Conservation (phyloP, 306 rosid species). For the Castanea mollissima region DNA sequence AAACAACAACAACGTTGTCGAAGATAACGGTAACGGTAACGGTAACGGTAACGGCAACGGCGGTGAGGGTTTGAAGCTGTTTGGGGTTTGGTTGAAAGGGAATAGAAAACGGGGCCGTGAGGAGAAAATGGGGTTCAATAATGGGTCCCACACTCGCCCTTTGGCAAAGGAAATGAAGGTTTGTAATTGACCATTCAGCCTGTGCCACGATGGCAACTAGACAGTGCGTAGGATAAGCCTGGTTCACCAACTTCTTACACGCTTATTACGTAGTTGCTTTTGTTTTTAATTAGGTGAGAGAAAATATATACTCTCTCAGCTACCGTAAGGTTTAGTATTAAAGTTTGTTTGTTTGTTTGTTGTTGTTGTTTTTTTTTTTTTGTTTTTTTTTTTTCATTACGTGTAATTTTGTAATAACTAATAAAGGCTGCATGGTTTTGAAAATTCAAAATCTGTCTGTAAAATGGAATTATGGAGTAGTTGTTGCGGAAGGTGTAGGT, state of each 20-base stretch:
- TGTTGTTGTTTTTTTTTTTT: too few relatives aligned
- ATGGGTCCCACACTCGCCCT: slow-evolving; percentile 25
- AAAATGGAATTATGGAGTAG: not conserved
- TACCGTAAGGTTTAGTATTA: not conserved
- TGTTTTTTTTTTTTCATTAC: not conserved
- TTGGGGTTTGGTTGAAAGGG: slow-evolving; percentile 85
- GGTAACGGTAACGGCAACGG: not conserved
- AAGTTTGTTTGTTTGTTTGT: too few relatives aligned
- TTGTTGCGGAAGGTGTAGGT: not conserved
- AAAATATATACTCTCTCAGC: not conserved
- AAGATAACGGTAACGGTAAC: not conserved
- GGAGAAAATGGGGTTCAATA: slow-evolving; percentile 39
- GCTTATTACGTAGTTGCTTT: too few relatives aligned
- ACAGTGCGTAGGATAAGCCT: slow-evolving; percentile 12
- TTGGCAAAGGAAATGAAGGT: slow-evolving; percentile 44
- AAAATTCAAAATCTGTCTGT: not conserved
- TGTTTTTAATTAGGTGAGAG: not conserved
- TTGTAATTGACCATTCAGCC: slow-evolving; percentile 44
- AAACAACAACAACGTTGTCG: slow-evolving; percentile 28
- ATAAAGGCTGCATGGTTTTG: not conserved
- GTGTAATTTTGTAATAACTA: not conserved
- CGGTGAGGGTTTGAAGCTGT: slow-evolving; percentile 62
- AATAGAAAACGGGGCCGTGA: slow-evolving; percentile 49
- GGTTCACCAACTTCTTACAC: not conserved
- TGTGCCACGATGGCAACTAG: not conserved